Base-by-base conservation (phyloP, 192 early-diverging fungal species). In the Backusella tarrabulga region DNA sequence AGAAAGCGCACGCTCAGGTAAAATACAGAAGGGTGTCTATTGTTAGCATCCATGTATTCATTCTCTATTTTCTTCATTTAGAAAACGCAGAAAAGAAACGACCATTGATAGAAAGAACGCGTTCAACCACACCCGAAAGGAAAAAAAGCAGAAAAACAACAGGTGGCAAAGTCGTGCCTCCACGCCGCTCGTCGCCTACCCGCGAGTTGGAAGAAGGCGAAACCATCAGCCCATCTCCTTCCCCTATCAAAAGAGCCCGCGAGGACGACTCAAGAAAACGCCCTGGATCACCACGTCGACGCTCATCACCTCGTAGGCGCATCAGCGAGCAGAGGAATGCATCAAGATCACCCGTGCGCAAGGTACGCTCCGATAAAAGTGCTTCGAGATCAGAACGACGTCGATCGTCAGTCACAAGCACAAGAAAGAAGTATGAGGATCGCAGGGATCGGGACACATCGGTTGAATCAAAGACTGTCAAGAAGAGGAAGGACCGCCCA, bases 201-300 rank as follows among this genome's bases (percentile, higher is more conserved):
- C 54, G 56, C 4, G 77, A 79, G 68, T 32, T 79, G 6, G 77
- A 79, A 54, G 77, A 79, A 69, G 77, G 77, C 0, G 77, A 79
- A 68, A 79, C 72, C 4, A 69, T 79, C 26, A 79, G 77, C 23
- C 77, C 77, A 6, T 79, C 77, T 0, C 77, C 77, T 41, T 79
- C 77, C 9, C 77, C 77, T 5, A 50, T 4, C 8, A 63, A 63
- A 63, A 8, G 56, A 8, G 6, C 6, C 1, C 46, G 46, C 19
- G 46, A 50, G 6, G 46, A 50, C 46, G 46, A 50, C 5, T 1
- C 6, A 19, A 50, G n/a, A 19, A 50, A 50, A n/a, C 46, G 46
- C 1, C 46, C 56, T 0, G 11, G 11, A 23, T 73, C 71, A 23
- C 36, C 40, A 34, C 73, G 29, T 11, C 21, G 41, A 15, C 21